Percentiles rank a stretch among this genome's conserved stretches.
Evolutionary conservation across 345 rosid species (phyloP).

Genomic region (Aegle marmelos): DNA sequence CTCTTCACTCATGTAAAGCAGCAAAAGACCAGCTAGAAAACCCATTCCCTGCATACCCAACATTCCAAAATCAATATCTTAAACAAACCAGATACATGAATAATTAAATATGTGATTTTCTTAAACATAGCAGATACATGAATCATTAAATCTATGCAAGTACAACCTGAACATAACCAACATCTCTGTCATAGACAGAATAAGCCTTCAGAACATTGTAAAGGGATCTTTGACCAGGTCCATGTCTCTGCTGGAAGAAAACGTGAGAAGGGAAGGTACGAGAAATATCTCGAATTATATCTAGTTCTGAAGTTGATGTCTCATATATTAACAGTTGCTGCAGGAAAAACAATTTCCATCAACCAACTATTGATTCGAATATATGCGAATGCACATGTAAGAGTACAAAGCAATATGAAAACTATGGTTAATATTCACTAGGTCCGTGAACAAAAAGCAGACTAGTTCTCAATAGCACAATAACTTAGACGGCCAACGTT

Average conservation of each 20-base stretch:
- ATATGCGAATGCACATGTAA: not conserved
- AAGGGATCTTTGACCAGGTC: conserved; percentile 97
- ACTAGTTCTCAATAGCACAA: not conserved
- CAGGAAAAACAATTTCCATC: conserved; percentile 18
- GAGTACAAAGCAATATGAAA: not conserved
- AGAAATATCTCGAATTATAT: conserved; percentile 89
- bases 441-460: not conserved
- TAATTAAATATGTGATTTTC: not conserved
- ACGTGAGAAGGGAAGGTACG: conserved; percentile 96
- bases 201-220: conserved; percentile 96
- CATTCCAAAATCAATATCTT: conserved; percentile 4
- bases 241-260: conserved; percentile 98
- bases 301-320: conserved; percentile 91
- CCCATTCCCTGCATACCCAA: conserved; percentile 86
- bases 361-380: not conserved
- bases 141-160: not conserved
- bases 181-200: conserved; percentile 92
- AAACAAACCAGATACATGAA: conserved; percentile 10
- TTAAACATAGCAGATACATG: conserved; percentile 6
- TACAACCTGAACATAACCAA: conserved; percentile 94
- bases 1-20: conserved; percentile 98
- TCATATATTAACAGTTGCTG: conserved; percentile 92
- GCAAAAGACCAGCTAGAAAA: conserved; percentile 81
- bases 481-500: not conserved
- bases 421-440: not conserved